Base-by-base conservation (phyloP, 257 asterid species). In the Phtheirospermum japonicum region DNA sequence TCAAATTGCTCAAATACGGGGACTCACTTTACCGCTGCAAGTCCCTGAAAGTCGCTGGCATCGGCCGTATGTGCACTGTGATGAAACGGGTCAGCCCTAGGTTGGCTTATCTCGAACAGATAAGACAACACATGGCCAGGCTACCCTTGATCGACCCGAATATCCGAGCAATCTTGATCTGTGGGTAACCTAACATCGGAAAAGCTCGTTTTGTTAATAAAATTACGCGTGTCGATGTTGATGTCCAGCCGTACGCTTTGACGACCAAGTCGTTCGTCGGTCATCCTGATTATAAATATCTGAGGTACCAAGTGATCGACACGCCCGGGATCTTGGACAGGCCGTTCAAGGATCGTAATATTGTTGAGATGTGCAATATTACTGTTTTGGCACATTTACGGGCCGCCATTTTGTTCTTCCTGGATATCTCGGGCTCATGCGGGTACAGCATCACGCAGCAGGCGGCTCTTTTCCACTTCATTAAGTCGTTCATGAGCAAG, bases 311-410 rank as follows among this genome's bases (percentile, higher is more conserved):
- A 68, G 99, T 92, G 61, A 92, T 92, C 11, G 99, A 93, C 80
- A 89, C 99, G 72, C 97, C 99, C 0, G 97, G 99, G 49, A 93
- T 89, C 51, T 59, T 89, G 79, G 99, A 89, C 65, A 76, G 97
- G 66, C 99, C 99, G 7, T 93, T 93, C 73, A 97, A 93, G 76
- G 99, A 93, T 57, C 89, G 99, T n/a, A 93, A 93, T 74, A 93
- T 93, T 73, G 89, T 93, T 14, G 99, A 93, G 59, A 93, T 93
- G 99, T 93, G 99, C 83, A 89, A 95, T 70, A 89, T 93, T 61
- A 87, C 99, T n/a, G 99, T 96, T 57, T 88, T 93, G 52, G 97
- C 99, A 30, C 99, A 93, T 71, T 75, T 93, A 63, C 85, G 97
- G 63, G 96, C 99, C 31, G 97, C 97, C 26, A 95, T 93, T 26